Percentiles rank a stretch among this genome's conserved stretches.
Evolutionary conservation across 2,329 filamentous ascomycete species (phyloP).

Genomic region (Thielaviopsis ethacetica): DNA sequence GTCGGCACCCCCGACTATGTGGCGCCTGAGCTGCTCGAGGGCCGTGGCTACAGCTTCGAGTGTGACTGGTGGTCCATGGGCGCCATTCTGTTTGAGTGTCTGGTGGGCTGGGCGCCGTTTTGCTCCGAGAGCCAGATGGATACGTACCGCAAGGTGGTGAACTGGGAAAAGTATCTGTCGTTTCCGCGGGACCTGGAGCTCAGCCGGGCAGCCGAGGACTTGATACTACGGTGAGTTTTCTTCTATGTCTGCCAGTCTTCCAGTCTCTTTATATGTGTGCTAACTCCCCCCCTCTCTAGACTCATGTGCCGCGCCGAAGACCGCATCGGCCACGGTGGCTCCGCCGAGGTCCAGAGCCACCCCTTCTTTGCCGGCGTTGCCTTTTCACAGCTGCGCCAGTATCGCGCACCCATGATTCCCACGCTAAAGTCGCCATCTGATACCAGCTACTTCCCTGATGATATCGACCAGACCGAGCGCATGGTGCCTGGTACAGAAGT

Average conservation of each 20-base stretch:
- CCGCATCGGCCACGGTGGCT: constrained; percentile 72
- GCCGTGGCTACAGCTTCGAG: constrained; percentile 87
- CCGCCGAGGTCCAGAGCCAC: constrained; percentile 84
- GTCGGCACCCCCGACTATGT: constrained; percentile 98
- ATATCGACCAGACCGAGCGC: constrained; percentile 82
- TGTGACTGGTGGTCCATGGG: constrained; percentile 99
- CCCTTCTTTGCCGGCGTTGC: constrained; percentile 94
- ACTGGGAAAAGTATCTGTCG: constrained; percentile 89
- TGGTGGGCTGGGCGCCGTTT: constrained; percentile 97
- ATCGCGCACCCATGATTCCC: constrained; percentile 91
- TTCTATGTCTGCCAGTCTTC: constrained; percentile 47
- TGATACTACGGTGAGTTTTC: constrained; percentile 64
- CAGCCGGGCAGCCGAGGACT: constrained; percentile 73
- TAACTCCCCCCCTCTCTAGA: constrained; percentile 28
- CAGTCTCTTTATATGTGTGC: too few relatives aligned
- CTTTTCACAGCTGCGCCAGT: constrained; percentile 81
- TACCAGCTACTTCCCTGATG: constrained; percentile 96
- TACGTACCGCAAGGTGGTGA: constrained; percentile 97
- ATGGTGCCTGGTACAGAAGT: constrained; percentile 6
- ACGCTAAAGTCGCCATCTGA: constrained; percentile 86
- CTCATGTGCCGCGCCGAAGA: constrained; percentile 90
- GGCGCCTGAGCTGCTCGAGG: constrained; percentile 93
- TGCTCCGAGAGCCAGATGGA: constrained; percentile 95
- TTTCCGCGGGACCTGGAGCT: constrained; percentile 92
- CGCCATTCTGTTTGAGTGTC: constrained; percentile 98